Evolutionary conservation across 257 asterid genomes (phyloP), one percentile per base, ranked within the genome.

Genomic region (Mitragyna speciosa): DNA sequence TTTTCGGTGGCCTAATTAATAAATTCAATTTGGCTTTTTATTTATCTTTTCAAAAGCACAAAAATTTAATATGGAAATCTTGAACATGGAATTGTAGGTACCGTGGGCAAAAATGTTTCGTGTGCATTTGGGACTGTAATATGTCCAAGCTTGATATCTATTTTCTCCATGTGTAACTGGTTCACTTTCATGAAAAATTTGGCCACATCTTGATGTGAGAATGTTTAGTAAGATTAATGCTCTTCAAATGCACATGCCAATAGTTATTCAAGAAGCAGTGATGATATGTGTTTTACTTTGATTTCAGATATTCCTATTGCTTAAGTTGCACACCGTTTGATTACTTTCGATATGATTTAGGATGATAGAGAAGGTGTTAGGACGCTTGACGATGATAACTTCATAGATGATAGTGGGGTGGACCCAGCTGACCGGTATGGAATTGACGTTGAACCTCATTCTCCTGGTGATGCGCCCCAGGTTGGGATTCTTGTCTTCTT

Each of bases 391-490:
- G 98, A 93, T 86, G 98, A 93, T 81, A 93, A 93, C 83, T 93
- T 93, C 90, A 93, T 93, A 19, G 97, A 93, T 84, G 98, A 93
- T 83, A 85, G 76, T 80, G 98, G 98, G 28, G 83, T 92, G 80
- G 96, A 92, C 84, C 95, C 97, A 68, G 87, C 90, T 75, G 93
- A 90, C 76, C 87, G 91, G 61, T 92, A 90, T 84, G 94, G 85
- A 80, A 86, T 86, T 77, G 94, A 87, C 61, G 70, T 80, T 58
- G 97, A 87, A 49, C 91, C 41, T 36, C 41, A 78, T 78, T 92
- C 98, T 79, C 98, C 97, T 58, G 85, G 93, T 76, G 85, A 85
- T 43, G 92, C 90, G 80, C 96, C 96, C 5, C 89, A 91, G 95
- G 97, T 93, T 79, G 68, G 82, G 58, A 80, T 71, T 48, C 64